Base-by-base conservation (phyloP, 768 basidiomycete species). In the Boletus edulis region DNA sequence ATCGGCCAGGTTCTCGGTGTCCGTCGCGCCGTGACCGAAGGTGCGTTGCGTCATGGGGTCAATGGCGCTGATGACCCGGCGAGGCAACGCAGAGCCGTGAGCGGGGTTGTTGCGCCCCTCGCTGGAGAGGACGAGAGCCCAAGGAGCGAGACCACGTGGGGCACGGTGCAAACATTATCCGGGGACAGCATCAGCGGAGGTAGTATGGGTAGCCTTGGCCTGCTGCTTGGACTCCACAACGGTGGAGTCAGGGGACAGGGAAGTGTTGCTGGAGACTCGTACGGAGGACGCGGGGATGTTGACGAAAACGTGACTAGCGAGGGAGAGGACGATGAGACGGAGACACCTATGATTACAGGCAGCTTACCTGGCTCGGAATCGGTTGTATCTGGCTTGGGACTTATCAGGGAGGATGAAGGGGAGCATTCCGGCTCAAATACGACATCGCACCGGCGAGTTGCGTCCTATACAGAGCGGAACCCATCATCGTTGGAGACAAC, bases 141-240 rank as follows among this genome's bases (percentile, higher is more conserved):
- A 11, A 60, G 69, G 50, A 72, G 69, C 54, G 69, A 67, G 55
- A 71, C 71, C 17, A 73, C 72, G 2, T 73, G 72, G 72, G 72
- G 72, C 38, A 73, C 72, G n/a, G 62, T 71, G 2, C 64, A 59
- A 7, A 64, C 73, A 3, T 50, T 60, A 15, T 61, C 68, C 60
- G 22, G 40, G 35, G 49, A 48, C 40, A 62, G 58, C 49, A 38
- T 61, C 41, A 57, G 55, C 35, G 65, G 56, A 24, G 61, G 59
- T 13, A 67, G 67, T 22, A 61, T 71, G 61, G 38, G 51, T 45
- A 70, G 70, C 22, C 65, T 73, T 18, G 67, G 70, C 2, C 18
- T 59, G 35, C 65, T 73, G 20, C 31, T 70, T 17, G 69, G 72
- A 10, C 64, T 69, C 11, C 69, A 69, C 54, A 65, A 68, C 18